A percentile compares a stretch with the other conserved stretches of the same genome.
phyloP scores from a whole-genome alignment of 2,329 filamentous ascomycete genomes.

The Apiospora aurea region DNA sequence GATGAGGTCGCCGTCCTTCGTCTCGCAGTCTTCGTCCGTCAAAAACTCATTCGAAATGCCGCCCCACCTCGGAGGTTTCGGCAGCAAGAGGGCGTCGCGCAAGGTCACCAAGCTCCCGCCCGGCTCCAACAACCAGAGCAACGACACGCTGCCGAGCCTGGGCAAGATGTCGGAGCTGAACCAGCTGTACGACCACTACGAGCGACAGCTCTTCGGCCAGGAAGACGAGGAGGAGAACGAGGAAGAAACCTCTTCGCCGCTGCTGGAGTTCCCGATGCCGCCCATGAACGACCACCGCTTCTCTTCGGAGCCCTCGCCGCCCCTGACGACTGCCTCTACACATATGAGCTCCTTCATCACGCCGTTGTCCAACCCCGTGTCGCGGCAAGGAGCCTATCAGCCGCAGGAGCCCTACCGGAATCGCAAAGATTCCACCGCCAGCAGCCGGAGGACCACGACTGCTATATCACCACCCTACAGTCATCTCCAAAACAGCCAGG shows the following conservation, averaged over 20 bases:
- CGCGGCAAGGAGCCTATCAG: conserved; percentile 28
- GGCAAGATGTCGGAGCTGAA: conserved; percentile 50
- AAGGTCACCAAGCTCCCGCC: conserved; percentile 39
- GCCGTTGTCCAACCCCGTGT: conserved; percentile 33
- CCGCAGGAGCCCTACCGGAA: conserved; percentile 32
- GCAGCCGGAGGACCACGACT: conserved; percentile 27
- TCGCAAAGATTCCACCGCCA: conserved; percentile 39
- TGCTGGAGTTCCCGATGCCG: conserved; percentile 13
- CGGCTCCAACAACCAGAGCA: conserved; percentile 34
- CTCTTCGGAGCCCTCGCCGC: conserved; percentile 21
- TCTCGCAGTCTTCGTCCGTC: conserved; percentile 47
- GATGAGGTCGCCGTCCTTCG: conserved; percentile 51
- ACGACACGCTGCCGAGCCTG: conserved; percentile 36
- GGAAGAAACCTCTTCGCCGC: conserved; percentile 28
- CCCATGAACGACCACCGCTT: conserved; percentile 17
- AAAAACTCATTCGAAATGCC: conserved; percentile 13
- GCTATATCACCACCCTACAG: conserved; percentile 33
- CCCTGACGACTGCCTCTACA: conserved; percentile 33
- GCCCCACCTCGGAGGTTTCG: conserved; percentile 24
- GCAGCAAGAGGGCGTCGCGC: conserved; percentile 28
- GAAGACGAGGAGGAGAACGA: conserved; percentile 34
- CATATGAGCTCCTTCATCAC: conserved; percentile 31
- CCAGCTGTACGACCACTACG: conserved; percentile 65
- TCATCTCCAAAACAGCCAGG: conserved; percentile 38
- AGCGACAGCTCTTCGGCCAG: conserved; percentile 51